Base-by-base conservation (phyloP, 805 yeast genomes). In the Tetrapisispora namnaoensis region DNA sequence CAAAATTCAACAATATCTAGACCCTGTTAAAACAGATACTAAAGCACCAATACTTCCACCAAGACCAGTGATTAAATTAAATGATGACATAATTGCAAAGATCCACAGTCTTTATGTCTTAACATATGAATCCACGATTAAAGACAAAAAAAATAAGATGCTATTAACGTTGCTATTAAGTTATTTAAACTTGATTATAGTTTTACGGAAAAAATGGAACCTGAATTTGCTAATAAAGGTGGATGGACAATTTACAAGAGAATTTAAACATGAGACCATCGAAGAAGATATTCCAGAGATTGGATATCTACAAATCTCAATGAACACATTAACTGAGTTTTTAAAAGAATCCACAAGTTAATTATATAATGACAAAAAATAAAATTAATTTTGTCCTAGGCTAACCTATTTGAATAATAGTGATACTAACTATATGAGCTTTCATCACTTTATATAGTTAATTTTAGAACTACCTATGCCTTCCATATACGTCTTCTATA, bases 131-230 rank as follows among this genome's bases (percentile, higher is more conserved):
- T 66, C 61, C 8, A 63, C 60, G 0, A 53, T 52, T 35, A 42
- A 42, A 9, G 39, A 45, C 2, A 27, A 49, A 30, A 32, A 51
- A 8, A 42, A 52, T 18, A 53, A 49, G 28, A 44, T 42, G 13
- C 22, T 35, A 37, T 17, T 52, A 21, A 36, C 39, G 1, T 30
- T 55, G 2, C 60, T 83, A 14, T 64, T 82, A 43, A 75, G 81
- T 3, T 79, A 75, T 61, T 65, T 84, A 57, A 83, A 83, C 56
- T 68, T 84, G 42, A 70, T 74, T 28, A 63, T 67, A 32, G 67
- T 67, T 4, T 56, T 73, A 22, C 66, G 66, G 36, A 39, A 53
- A 0, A 58, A 59, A 42, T 67, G 71, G 54, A 70, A 67, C 40
- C 49, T 44, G 2, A 52, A 51, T 1, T 54, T 64, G 18, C 50